phyloP scores from a whole-genome alignment of 495 filamentous ascomycete species.

The Cercophora scortea region DNA sequence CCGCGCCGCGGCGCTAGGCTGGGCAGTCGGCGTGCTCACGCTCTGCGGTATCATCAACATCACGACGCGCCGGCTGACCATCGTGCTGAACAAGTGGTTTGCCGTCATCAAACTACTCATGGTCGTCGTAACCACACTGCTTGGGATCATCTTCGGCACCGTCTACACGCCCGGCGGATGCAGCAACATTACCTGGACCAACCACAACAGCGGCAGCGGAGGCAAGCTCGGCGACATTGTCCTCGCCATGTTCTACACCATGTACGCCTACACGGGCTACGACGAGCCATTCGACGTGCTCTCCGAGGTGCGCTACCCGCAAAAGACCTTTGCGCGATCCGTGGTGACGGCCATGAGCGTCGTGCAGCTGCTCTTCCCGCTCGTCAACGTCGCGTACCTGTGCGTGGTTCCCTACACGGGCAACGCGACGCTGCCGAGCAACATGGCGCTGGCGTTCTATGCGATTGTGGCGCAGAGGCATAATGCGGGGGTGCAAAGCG shows the following conservation, averaged over 20 bases:
- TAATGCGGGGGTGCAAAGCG: no score
- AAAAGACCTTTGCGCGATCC: not conserved
- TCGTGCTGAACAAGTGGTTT: slow-evolving; percentile 1
- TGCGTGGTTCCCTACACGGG: slow-evolving; percentile 3
- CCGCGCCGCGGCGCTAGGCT: not conserved
- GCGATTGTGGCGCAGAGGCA: no score
- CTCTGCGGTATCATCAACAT: not conserved
- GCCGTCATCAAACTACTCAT: not conserved
- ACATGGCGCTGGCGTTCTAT: slow-evolving; percentile 3
- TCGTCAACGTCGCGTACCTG: slow-evolving; percentile 6
- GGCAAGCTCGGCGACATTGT: slow-evolving; percentile 3
- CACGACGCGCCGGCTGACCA: not conserved
- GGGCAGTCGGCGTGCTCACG: not conserved
- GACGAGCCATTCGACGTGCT: slow-evolving; percentile 11
- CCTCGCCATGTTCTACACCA: slow-evolving; percentile 5
- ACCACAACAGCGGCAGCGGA: not conserved
- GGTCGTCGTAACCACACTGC: not conserved
- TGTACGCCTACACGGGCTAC: slow-evolving; percentile 9
- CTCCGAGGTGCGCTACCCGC: slow-evolving; percentile 1
- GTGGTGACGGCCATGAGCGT: not conserved
- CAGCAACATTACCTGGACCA: slow-evolving; percentile 1
- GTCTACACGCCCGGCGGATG: not conserved
- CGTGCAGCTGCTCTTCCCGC: not conserved
- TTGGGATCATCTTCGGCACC: slow-evolving; percentile 5
- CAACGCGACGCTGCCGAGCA: not conserved